Evolutionary conservation across 2,329 filamentous ascomycete species (phyloP).

Genomic region (Neonectria coccinea): DNA sequence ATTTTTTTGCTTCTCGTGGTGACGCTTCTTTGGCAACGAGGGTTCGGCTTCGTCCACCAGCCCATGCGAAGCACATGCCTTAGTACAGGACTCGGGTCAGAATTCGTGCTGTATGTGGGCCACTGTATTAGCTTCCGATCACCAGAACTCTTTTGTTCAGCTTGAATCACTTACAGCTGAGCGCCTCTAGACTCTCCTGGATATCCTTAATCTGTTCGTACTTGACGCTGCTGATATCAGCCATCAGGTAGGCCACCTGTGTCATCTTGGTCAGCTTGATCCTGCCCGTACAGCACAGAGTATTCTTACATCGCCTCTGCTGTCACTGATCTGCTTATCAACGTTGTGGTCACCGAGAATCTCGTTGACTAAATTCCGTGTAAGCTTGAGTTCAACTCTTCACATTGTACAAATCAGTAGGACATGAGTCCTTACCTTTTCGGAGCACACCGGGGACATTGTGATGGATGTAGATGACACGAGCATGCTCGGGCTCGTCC

Average conservation of each 20-base stretch:
- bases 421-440: conserved; percentile 67
- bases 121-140: conserved; percentile 19
- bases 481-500: conserved; percentile 89
- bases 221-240: conserved; percentile 91
- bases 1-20: background rate
- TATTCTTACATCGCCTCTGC: conserved; percentile 80
- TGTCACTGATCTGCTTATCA: conserved; percentile 98
- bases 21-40: conserved; percentile 7
- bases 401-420: background rate
- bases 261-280: background rate
- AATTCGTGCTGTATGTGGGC: conserved; percentile 55
- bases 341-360: conserved; percentile 96
- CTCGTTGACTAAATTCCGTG: conserved; percentile 77
- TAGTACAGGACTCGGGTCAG: conserved; percentile 62
- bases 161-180: conserved; percentile 74
- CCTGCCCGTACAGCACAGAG: background rate
- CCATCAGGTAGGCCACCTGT: conserved; percentile 93
- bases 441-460: conserved; percentile 96
- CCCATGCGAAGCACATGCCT: conserved; percentile 24
- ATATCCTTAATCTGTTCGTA: conserved; percentile 86
- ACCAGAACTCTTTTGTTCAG: background rate
- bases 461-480: conserved; percentile 96
- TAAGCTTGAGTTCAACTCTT: conserved; percentile 10
- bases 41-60: conserved; percentile 29
- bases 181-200: conserved; percentile 82